A percentile compares a stretch with the other conserved stretches of the same genome.
These are phyloP conservation scores for Beauveria scarabaeidicola DNA, from an alignment of 2,329 filamentous ascomycete species.

Conservation along the genomic window DNA sequence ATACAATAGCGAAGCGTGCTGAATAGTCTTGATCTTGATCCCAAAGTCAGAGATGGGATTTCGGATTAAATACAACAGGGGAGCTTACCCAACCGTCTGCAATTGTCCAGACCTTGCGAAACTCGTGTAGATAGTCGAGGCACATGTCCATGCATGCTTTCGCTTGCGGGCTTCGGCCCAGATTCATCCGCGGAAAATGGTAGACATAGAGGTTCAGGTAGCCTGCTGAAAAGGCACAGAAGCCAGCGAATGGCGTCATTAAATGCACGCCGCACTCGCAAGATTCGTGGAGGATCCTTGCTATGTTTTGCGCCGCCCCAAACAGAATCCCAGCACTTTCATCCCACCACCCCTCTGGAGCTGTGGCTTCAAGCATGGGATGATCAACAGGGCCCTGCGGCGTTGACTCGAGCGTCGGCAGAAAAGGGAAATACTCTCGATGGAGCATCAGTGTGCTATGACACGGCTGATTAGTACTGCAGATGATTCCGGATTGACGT, in stretches of 20 bases:
- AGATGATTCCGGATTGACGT: background rate
- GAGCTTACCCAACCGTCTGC: slow-evolving; percentile 22
- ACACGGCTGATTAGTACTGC: background rate
- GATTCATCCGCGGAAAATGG: slow-evolving; percentile 33
- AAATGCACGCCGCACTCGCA: slow-evolving; percentile 28
- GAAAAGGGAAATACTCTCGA: slow-evolving; percentile 35
- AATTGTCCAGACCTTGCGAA: slow-evolving; percentile 22
- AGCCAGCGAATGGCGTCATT: slow-evolving; percentile 34
- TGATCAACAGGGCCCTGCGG: slow-evolving; percentile 32
- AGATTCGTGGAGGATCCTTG: slow-evolving; percentile 27
- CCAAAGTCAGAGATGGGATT: background rate
- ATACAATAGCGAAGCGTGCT: slow-evolving; percentile 22
- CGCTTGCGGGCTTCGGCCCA: slow-evolving; percentile 21
- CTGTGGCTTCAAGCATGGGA: slow-evolving; percentile 28
- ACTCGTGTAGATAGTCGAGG: slow-evolving; percentile 20
- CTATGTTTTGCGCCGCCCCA: slow-evolving; percentile 26
- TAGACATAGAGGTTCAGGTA: slow-evolving; percentile 33
- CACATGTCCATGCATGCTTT: slow-evolving; percentile 18
- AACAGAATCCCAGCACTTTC: slow-evolving; percentile 29
- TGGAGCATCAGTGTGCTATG: slow-evolving; percentile 32
- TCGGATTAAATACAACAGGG: too few species aligned
- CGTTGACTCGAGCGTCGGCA: slow-evolving; percentile 26
- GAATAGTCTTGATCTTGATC: slow-evolving; percentile 17
- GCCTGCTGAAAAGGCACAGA: slow-evolving; percentile 37
- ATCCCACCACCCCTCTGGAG: slow-evolving; percentile 32